Evolutionary conservation across 1,139 yeast species (phyloP), one percentile per base, ranked within the genome.

Genomic region (Hanseniaspora gamundiae): DNA sequence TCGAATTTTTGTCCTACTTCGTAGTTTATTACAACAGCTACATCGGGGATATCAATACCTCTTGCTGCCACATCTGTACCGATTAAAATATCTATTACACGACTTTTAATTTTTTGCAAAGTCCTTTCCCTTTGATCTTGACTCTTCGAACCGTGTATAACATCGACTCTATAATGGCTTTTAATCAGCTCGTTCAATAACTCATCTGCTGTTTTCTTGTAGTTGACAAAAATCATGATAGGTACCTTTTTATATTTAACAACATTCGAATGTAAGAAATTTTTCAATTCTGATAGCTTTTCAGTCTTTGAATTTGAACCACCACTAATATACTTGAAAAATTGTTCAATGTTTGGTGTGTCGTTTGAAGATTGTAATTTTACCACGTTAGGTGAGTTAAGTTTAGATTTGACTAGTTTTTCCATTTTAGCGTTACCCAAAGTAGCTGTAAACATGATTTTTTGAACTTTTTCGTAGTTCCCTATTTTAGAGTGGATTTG

Each of bases 41-140:
- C 36, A 49, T 78, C 76, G 26, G 78, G 70, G 42, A 93, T 77
- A 65, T 91, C 95, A 36, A 91, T 76, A 66, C 99, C 99, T 64
- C 99, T 78, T 14, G 97, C 85, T 57, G 93, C 84, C 55, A 91
- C 73, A 63, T 91, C 99, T 0, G 98, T 91, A 24, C 94, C 86
- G 8, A 87, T 80, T 48, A 88, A 66, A 9, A 91, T 62, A 22
- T 33, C 36, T 10, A 95, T 33, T 24, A 13, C 21, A 44, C 72
- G 68, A 41, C 73, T 65, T 8, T 65, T 60, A 39, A 73, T 20
- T 38, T 33, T 36, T 42, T 73, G 69, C 44, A 91, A 68, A 1
- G 74, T 81, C n/a, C 64, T 62, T 57, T 91, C 97, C 61, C 98
- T 74, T 53, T 80, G 78, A n/a, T 76, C 85, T 62, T 91, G 98